Percentiles rank a stretch among this genome's conserved stretches.
Conservation (phyloP, 441 rosid genomes). For the Melastoma candidum region DNA sequence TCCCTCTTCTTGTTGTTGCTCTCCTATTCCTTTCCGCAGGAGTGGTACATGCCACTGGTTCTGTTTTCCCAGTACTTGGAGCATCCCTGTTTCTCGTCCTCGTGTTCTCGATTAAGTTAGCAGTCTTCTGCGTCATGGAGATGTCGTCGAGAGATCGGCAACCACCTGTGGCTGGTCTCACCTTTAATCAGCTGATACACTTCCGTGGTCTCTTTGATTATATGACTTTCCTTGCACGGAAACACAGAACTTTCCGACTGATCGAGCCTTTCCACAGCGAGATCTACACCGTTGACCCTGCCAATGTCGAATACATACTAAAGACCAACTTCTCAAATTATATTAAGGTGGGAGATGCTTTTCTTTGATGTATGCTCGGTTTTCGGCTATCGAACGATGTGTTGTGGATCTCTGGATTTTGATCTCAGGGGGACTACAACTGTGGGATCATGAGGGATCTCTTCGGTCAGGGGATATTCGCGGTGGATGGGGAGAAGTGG, state of each 20-base stretch:
- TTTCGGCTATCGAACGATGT: no score
- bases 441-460: conserved; percentile 31
- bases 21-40: conserved; percentile 13
- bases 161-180: conserved; percentile 30
- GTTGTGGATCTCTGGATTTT: no score
- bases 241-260: conserved; percentile 23
- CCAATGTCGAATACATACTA: conserved; percentile 30
- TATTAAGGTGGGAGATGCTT: conserved; percentile 21
- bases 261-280: conserved; percentile 18
- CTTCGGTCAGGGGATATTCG: conserved; percentile 40
- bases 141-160: conserved; percentile 13
- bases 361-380: no score
- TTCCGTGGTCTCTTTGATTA: conserved; percentile 27
- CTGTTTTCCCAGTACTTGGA: conserved; percentile 17
- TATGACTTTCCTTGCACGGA: conserved; percentile 26
- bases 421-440: conserved; percentile 23
- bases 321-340: conserved; percentile 38
- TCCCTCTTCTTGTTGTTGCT: conserved; percentile 16
- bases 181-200: conserved; percentile 23
- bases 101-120: conserved; percentile 5
- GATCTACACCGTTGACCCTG: conserved; percentile 31
- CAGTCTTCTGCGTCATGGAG: conserved; percentile 19
- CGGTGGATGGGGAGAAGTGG: conserved; percentile 47
- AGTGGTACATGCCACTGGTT: conserved; percentile 5
- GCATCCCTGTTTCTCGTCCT: conserved; percentile 11